These are phyloP conservation scores for Entrophospora sp. DNA, from an alignment of 192 early-diverging fungal genomes.

Conservation along the genomic window DNA sequence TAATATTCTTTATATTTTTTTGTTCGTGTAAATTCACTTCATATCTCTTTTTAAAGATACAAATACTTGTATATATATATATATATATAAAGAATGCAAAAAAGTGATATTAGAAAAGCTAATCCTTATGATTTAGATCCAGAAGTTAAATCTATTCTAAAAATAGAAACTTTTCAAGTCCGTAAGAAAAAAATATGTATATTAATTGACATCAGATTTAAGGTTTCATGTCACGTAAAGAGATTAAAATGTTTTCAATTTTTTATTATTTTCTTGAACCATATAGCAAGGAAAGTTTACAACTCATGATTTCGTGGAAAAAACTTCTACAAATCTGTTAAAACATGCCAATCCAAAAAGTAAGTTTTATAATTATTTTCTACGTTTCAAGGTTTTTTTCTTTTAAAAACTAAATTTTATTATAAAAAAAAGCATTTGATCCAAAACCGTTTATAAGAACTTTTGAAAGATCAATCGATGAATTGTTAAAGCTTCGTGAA, in stretches of 20 bases:
- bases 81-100: too few species aligned
- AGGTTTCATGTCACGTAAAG: too few species aligned
- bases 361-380: not conserved
- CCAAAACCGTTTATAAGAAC: constrained; percentile 86
- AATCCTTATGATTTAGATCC: constrained; percentile 36
- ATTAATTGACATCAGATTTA: too few species aligned
- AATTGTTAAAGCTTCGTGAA: constrained; percentile 65
- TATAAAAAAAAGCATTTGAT: constrained; percentile 53
- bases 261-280: not conserved
- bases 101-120: too few species aligned
- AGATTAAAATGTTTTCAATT: not conserved
- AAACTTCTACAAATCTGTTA: constrained; percentile 39
- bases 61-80: too few species aligned
- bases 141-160: constrained; percentile 30
- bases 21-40: too few species aligned
- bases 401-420: not conserved
- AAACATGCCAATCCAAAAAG: constrained; percentile 36
- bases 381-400: not conserved
- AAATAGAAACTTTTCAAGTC: constrained; percentile 41
- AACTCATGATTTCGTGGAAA: constrained; percentile 50
- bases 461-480: constrained; percentile 79
- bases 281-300: constrained; percentile 39
- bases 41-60: too few species aligned
- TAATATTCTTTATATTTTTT: too few species aligned
- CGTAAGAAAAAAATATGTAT: not conserved